Evolutionary conservation across 257 asterid species (phyloP), one percentile per base, ranked within the genome.

Genomic region (Cinchona pubescens): DNA sequence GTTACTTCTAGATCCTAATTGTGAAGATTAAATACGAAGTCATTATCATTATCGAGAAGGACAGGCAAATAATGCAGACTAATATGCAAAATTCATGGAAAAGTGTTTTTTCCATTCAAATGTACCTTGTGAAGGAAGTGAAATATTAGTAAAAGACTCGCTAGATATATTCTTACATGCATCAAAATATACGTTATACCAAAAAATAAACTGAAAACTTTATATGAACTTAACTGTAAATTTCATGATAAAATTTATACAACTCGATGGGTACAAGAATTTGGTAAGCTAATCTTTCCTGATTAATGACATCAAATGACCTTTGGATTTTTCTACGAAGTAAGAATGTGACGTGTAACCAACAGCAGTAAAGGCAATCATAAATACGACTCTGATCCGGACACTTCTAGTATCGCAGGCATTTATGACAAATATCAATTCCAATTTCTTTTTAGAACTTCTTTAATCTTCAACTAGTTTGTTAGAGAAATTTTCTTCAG

Each of bases 351-450:
- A 80, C 80, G 38, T 58, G 61, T 27, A 80, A 76, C 83, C 80
- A 80, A 75, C 80, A 25, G 78, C 83, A 70, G 75, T 80, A 77
- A 80, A 80, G 80, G 27, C 77, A 37, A n/a, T 48, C 64, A 71
- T 80, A 29, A 80, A 71, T 80, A 34, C 70, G 29, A 58, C 79
- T 78, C 64, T 69, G 68, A 60, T 38, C 51, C 35, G 76, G 69
- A 79, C 75, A 79, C 10, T 46, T 66, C 62, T 30, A 34, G 18
- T 15, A 14, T 40, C 40, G 29, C 29, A 18, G 49, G 46, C 81
- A 78, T 72, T 72, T 63, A 78, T 71, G 40, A 42, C 58, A 37
- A 15, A 29, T 6, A 12, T 59, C 72, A 32, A 61, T 70, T 67
- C 51, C 62, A 3, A n/a, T 7, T 23, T 19, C 34, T 19, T 11